Evolutionary conservation across 257 asterid species (phyloP).

Genomic region (Lithospermum erythrorhizon): DNA sequence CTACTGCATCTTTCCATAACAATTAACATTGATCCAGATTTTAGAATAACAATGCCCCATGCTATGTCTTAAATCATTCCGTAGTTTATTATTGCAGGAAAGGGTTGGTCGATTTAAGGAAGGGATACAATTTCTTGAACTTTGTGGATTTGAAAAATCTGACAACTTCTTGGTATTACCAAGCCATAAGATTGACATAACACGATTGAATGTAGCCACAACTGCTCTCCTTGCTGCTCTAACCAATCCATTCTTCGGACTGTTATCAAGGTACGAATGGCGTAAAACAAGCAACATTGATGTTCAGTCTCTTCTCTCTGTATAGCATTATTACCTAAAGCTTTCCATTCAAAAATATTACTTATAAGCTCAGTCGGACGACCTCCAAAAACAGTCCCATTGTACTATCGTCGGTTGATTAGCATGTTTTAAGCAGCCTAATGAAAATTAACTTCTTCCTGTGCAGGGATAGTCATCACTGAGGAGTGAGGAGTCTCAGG

Average conservation of each 20-base stretch:
- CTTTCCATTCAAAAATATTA: too few relatives aligned
- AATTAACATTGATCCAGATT: too few relatives aligned
- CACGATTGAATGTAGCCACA: constrained; percentile 31
- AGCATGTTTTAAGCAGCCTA: too few relatives aligned
- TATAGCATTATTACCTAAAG: too few relatives aligned
- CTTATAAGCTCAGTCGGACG: too few relatives aligned
- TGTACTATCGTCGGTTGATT: too few relatives aligned
- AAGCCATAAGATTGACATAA: constrained; percentile 34
- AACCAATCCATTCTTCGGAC: constrained; percentile 67
- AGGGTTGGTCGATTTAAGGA: constrained; percentile 51
- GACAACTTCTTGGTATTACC: constrained; percentile 33
- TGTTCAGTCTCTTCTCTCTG: too few relatives aligned
- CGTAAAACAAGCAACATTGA: background rate
- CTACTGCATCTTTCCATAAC: background rate
- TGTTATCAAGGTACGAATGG: constrained; percentile 24
- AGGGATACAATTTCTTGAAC: constrained; percentile 54
- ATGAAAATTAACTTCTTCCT: background rate
- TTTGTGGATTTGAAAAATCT: constrained; percentile 57
- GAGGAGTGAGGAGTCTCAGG: background rate
- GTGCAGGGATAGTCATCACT: background rate
- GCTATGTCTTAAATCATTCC: background rate
- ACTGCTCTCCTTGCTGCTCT: constrained; percentile 42
- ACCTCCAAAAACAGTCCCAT: too few relatives aligned
- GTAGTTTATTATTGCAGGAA: constrained; percentile 30
- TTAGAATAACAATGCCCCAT: background rate